Percentiles rank a stretch among this genome's conserved stretches.
Conservation (phyloP, 2,329 filamentous ascomycete species). For the Fusarium hostae region DNA sequence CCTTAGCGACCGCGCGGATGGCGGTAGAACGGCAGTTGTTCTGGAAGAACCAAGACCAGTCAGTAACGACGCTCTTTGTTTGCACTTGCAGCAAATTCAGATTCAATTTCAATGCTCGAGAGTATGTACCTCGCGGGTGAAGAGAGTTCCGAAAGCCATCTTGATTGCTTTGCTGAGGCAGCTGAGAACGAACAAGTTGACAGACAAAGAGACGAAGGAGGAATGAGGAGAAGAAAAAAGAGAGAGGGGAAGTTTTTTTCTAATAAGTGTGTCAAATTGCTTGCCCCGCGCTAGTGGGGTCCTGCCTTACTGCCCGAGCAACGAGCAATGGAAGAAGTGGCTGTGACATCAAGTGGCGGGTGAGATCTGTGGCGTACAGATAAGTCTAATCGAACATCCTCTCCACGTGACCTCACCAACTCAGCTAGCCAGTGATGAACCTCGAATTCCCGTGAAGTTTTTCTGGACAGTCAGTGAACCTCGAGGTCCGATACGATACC, state of each 20-base stretch:
- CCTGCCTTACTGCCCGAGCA: conserved; percentile 44
- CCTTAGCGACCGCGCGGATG: conserved; percentile 94
- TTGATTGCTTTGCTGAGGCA: conserved; percentile 58
- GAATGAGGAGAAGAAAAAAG: conserved; percentile 42
- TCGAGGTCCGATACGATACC: conserved; percentile 39
- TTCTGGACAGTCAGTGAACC: conserved; percentile 38
- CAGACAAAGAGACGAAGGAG: conserved; percentile 35
- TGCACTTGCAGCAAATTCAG: conserved; percentile 24
- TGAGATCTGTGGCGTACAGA: conserved; percentile 23
- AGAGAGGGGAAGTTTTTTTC: conserved; percentile 50
- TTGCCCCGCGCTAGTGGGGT: conserved; percentile 50
- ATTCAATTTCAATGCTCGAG: conserved; percentile 31
- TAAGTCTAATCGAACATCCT: not conserved
- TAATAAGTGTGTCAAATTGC: conserved; percentile 42
- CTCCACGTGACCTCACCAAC: conserved; percentile 41
- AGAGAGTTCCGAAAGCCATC: conserved; percentile 98
- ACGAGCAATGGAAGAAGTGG: conserved; percentile 38
- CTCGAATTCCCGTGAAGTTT: conserved; percentile 42
- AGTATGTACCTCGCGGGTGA: conserved; percentile 78
- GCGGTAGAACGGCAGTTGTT: conserved; percentile 89
- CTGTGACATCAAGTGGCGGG: conserved; percentile 17
- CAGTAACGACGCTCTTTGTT: conserved; percentile 48
- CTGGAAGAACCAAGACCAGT: conserved; percentile 60
- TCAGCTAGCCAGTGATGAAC: conserved; percentile 24
- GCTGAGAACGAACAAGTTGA: conserved; percentile 46